These are phyloP conservation scores for Suhomyces wounanorum DNA, from an alignment of 1,139 yeast species.

Conservation along the genomic window DNA sequence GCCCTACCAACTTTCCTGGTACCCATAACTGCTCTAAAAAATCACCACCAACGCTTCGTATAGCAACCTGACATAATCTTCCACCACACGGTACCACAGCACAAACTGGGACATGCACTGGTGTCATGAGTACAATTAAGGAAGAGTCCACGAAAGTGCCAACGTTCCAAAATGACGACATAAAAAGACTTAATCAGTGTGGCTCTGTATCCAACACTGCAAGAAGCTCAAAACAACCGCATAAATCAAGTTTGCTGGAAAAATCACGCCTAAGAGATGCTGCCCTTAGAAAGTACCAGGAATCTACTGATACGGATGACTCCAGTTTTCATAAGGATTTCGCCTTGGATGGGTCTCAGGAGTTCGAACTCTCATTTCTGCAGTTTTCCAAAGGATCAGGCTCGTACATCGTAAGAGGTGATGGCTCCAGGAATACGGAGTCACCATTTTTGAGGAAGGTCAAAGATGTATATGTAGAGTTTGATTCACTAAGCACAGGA, in stretches of 20 bases:
- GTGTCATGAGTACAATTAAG: background rate
- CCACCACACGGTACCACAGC: background rate
- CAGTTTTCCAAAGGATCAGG: conserved; percentile 39
- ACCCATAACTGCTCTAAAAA: background rate
- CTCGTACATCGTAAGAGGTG: conserved; percentile 19
- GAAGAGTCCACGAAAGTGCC: background rate
- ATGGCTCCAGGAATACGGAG: conserved; percentile 15
- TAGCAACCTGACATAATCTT: background rate
- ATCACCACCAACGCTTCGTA: background rate
- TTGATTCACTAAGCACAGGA: conserved; percentile 2
- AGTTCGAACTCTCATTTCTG: conserved; percentile 37
- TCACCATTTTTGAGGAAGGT: conserved; percentile 32
- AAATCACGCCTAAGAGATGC: conserved; percentile 13
- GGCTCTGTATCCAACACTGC: background rate
- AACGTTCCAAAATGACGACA: background rate
- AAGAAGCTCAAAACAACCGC: background rate
- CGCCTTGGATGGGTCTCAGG: conserved; percentile 25
- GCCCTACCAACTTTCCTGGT: background rate
- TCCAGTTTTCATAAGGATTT: conserved; percentile 24
- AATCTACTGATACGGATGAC: conserved; percentile 14
- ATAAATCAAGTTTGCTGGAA: conserved; percentile 13
- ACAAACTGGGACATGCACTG: background rate
- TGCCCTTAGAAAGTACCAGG: conserved; percentile 18
- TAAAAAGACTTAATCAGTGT: background rate
- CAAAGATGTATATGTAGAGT: conserved; percentile 22